These are phyloP conservation scores for Scheffersomyces parashehatae DNA, from an alignment of 1,139 yeast genomes.

Conservation along the genomic window DNA sequence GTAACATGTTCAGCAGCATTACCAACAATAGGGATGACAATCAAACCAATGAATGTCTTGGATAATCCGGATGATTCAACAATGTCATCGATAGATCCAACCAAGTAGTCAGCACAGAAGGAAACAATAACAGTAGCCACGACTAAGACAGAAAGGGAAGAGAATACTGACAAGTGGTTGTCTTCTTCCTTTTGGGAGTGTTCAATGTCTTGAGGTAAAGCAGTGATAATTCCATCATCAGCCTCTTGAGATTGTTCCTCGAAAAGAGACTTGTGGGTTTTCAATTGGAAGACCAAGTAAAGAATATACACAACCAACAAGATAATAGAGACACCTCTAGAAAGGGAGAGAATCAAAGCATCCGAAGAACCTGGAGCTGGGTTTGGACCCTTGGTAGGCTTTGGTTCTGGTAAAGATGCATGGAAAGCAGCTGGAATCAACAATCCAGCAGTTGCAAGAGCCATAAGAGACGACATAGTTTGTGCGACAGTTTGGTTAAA, in stretches of 20 bases:
- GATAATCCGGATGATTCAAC: conserved; percentile 84
- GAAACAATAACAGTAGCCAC: conserved; percentile 80
- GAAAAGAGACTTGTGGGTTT: conserved; percentile 69
- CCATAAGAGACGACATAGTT: conserved; percentile 92
- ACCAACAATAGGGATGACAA: conserved; percentile 94
- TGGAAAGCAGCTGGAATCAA: conserved; percentile 96
- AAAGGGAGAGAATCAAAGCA: conserved; percentile 64
- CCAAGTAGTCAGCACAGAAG: conserved; percentile 88
- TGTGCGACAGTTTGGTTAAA: conserved; percentile 97
- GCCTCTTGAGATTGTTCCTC: conserved; percentile 42
- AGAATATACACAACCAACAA: conserved; percentile 75
- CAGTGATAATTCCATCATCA: conserved; percentile 38
- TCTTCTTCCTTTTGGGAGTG: conserved; percentile 26
- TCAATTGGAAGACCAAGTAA: conserved; percentile 82
- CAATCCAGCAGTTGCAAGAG: conserved; percentile 84
- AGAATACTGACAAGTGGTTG: conserved; percentile 37
- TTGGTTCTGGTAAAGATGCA: conserved; percentile 63
- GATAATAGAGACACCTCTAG: conserved; percentile 85
- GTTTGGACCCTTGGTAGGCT: conserved; percentile 31
- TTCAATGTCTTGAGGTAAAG: conserved; percentile 33
- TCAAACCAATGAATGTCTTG: conserved; percentile 92
- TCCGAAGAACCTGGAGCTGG: conserved; percentile 45
- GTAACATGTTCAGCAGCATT: conserved; percentile 99
- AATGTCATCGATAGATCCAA: conserved; percentile 86
- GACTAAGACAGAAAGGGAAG: conserved; percentile 52